Evolutionary conservation across 2,329 filamentous ascomycete genomes (phyloP).

Genomic region (Pseudogymnoascus sp.): DNA sequence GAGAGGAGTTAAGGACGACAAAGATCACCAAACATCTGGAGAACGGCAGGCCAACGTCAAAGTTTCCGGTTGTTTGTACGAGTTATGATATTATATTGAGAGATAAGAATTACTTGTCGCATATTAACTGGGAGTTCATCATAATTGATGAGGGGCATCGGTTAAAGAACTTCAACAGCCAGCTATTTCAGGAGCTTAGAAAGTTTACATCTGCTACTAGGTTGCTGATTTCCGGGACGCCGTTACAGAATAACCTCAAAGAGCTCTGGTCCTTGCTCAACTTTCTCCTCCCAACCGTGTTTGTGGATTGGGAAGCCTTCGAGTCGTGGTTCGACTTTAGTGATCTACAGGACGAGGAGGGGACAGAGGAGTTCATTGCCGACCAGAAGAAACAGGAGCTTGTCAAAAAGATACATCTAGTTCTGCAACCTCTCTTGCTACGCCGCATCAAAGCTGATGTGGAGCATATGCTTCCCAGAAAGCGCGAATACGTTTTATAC

Average conservation of each 20-base stretch:
- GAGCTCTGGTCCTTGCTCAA: conserved; percentile 94
- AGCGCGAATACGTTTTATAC: conserved; percentile 91
- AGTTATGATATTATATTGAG: conserved; percentile 95
- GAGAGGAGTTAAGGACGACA: conserved; percentile 67
- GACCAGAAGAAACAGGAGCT: conserved; percentile 70
- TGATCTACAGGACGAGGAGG: conserved; percentile 74
- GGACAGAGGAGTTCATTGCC: conserved; percentile 68
- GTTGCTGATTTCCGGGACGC: conserved; percentile 88
- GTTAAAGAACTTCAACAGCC: conserved; percentile 93
- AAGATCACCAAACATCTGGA: conserved; percentile 62
- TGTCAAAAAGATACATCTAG: conserved; percentile 82
- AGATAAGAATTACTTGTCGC: conserved; percentile 71
- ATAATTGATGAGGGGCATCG: conserved; percentile 97
- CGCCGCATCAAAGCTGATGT: conserved; percentile 90
- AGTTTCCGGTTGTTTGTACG: conserved; percentile 88
- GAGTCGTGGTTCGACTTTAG: conserved; percentile 97
- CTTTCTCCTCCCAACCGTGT: conserved; percentile 86
- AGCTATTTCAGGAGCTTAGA: conserved; percentile 79
- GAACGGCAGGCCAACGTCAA: conserved; percentile 45
- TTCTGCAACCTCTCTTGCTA: conserved; percentile 83
- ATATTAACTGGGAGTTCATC: conserved; percentile 94
- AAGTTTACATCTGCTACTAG: conserved; percentile 85
- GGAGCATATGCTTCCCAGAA: conserved; percentile 83
- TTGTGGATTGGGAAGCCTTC: conserved; percentile 87
- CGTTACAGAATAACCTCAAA: conserved; percentile 88